Evolutionary conservation across 192 early-diverging fungal genomes (phyloP), one percentile per base, ranked within the genome.

Genomic region (Umbelopsis sp.): DNA sequence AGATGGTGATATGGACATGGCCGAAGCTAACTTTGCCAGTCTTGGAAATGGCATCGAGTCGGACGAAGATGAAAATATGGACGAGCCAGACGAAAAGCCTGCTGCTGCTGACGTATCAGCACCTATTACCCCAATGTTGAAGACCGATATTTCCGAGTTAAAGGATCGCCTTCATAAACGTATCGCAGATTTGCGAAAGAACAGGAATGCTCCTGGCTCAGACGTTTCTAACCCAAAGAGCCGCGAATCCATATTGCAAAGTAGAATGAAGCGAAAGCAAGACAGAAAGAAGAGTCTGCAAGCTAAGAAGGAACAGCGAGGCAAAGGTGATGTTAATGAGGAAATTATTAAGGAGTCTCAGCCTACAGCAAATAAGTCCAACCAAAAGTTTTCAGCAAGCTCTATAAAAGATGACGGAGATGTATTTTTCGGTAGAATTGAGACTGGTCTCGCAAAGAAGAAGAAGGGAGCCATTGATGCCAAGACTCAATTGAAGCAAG

Each of bases 231-330:
- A 83, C 35, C 82, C 87, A 12, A 76, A 78, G 20, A 86, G 84
- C 51, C 80, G 93, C 45, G 89, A 93, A 58, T 91, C 91, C 12
- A 88, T 94, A 71, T 77, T 94, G 51, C 87, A 93, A 69, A 89
- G 83, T 76, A 87, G 94, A 74, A 75, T 89, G 74, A 91, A 88
- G 82, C 80, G 83, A 74, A 86, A 89, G 84, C 84, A 87, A 79
- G 81, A 84, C 53, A 76, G 82, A 78, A 91, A 91, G 80, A 83
- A 81, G 64, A 78, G 83, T 44, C 61, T 77, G 33, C 85, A 89
- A 72, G 80, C 85, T 71, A 84, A 83, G 72, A 86, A 88, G 70
- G 87, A 86, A 70, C 87, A 86, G 72, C 68, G 81, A 20, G 81
- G 75, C 33, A 76, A 74, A 4, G 81, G 71, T 30, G 73, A 76